These are phyloP conservation scores for Bacidia rubella DNA, from an alignment of 495 filamentous ascomycete species.

Conservation along the genomic window DNA sequence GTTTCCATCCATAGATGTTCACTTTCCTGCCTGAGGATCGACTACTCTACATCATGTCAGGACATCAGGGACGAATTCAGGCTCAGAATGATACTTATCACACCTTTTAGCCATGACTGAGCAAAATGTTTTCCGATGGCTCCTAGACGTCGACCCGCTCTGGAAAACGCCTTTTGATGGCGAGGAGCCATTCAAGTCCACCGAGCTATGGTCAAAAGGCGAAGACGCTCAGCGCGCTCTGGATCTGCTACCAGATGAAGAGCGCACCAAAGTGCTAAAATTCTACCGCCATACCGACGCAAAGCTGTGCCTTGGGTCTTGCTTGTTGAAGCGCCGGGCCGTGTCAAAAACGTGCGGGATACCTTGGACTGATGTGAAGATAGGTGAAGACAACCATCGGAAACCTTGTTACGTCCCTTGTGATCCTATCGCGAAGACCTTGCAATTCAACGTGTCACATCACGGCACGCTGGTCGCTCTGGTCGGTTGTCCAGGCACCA, in stretches of 20 bases:
- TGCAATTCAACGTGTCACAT: conserved; percentile 83
- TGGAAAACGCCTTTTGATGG: conserved; percentile 12
- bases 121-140: conserved; percentile 18
- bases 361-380: conserved; percentile 49
- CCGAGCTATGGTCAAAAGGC: conserved; percentile 13
- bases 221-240: conserved; percentile 41
- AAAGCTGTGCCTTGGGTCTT: conserved; percentile 56
- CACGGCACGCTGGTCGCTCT: conserved; percentile 67
- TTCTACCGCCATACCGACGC: conserved; percentile 53
- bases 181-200: background rate
- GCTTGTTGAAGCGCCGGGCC: conserved; percentile 66
- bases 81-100: too few relatives aligned
- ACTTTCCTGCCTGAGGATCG: too few relatives aligned
- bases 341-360: conserved; percentile 47
- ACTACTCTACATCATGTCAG: too few relatives aligned
- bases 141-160: conserved; percentile 17
- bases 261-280: conserved; percentile 35
- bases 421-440: conserved; percentile 20
- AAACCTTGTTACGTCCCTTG: conserved; percentile 51
- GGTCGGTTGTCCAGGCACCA: conserved; percentile 35
- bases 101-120: conserved; percentile 8
- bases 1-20: too few relatives aligned
- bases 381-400: conserved; percentile 46
- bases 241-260: conserved; percentile 37
- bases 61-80: too few relatives aligned